These are phyloP conservation scores for Talaromyces stipitatus DNA, from an alignment of 495 filamentous ascomycete species.

Conservation along the genomic window DNA sequence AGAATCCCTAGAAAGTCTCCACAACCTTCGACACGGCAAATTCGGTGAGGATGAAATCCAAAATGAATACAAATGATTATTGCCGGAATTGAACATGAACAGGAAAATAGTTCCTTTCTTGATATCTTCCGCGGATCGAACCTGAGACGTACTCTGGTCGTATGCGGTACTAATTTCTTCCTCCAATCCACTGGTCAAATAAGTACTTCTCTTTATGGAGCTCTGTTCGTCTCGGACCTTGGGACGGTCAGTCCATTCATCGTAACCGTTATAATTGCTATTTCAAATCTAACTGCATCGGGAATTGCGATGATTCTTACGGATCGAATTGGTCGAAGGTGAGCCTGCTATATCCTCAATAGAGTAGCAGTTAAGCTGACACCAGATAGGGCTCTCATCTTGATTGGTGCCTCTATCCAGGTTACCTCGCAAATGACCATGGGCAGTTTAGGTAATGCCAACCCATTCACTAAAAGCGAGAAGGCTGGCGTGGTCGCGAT, in stretches of 20 bases:
- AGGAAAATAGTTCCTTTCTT: not conserved
- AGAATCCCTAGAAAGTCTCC: slow-evolving; percentile 15
- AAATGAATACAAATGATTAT: not conserved
- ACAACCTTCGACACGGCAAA: slow-evolving; percentile 9
- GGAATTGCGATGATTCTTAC: not conserved
- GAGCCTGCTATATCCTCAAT: not conserved
- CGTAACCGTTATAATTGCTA: slow-evolving; percentile 7
- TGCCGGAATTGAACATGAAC: not conserved
- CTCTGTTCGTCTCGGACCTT: slow-evolving; percentile 16
- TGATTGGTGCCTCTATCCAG: slow-evolving; percentile 11
- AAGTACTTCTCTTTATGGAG: slow-evolving; percentile 16
- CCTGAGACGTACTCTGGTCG: slow-evolving; percentile 4
- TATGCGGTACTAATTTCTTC: slow-evolving; percentile 14
- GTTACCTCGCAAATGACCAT: slow-evolving; percentile 4
- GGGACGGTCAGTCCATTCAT: slow-evolving; percentile 14
- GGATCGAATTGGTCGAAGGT: not conserved
- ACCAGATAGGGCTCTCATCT: slow-evolving; percentile 7
- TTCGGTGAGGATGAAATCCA: slow-evolving; percentile 11
- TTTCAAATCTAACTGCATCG: too few relatives aligned
- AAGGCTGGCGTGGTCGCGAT: not conserved
- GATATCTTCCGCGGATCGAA: not conserved
- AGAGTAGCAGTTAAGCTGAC: not conserved
- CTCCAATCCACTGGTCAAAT: slow-evolving; percentile 16
- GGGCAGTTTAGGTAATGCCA: slow-evolving; percentile 9
- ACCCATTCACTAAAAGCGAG: not conserved